phyloP scores from a whole-genome alignment of 1,284 basidiomycete species.

The Trichosporon sp. region DNA sequence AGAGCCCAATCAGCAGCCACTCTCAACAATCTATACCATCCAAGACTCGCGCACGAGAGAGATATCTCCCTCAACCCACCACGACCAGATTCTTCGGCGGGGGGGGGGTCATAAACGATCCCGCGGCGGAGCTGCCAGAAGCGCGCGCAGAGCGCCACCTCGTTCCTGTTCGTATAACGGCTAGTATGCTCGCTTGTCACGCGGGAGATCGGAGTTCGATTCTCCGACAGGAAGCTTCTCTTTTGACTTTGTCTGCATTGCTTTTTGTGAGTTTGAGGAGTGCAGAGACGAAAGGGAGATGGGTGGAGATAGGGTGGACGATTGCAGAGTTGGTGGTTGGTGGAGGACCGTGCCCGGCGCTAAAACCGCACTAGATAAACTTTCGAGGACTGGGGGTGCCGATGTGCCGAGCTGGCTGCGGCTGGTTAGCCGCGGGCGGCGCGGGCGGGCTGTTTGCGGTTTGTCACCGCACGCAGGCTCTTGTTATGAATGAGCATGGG shows the following conservation, averaged over 20 bases:
- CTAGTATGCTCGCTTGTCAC: slow-evolving; percentile 1
- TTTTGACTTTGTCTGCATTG: neutral
- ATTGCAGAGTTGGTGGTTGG: neutral
- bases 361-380: neutral
- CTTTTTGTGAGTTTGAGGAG: no score
- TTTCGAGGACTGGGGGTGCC: no score
- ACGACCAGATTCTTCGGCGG: no score
- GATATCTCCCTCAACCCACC: no score
- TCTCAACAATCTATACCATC: no score
- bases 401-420: no score
- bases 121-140: neutral
- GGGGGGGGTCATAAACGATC: neutral
- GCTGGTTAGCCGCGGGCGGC: no score
- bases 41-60: no score
- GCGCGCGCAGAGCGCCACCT: neutral
- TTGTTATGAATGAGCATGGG: no score
- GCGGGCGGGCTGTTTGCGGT: no score
- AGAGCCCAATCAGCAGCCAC: no score
- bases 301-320: neutral
- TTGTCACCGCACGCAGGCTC: no score
- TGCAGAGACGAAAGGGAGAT: neutral
- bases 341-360: neutral
- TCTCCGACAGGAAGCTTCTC: neutral
- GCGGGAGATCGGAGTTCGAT: neutral
- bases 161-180: neutral